These are phyloP conservation scores for Manihot esculenta DNA, from an alignment of 441 rosid genomes.

Conservation along the genomic window DNA sequence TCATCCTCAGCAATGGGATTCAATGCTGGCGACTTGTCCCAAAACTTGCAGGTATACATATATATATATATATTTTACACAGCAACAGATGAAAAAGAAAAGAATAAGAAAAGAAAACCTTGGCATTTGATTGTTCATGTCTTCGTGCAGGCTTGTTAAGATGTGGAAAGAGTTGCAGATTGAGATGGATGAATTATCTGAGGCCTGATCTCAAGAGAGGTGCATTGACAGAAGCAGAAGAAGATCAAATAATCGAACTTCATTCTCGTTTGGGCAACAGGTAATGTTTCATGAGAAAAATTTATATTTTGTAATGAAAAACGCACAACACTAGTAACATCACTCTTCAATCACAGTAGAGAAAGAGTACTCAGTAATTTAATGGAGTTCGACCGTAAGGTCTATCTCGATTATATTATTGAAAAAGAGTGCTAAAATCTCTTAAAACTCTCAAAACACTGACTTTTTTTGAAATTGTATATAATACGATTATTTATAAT, in stretches of 20 bases:
- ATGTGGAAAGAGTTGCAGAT: constrained; percentile 28
- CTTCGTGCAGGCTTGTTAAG: constrained; percentile 15
- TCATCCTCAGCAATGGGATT: constrained; percentile 19
- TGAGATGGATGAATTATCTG: constrained; percentile 27
- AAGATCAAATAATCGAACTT: constrained; percentile 20
- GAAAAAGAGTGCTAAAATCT: too few relatives aligned
- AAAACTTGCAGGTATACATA: constrained; percentile 22
- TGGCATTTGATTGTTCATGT: background rate
- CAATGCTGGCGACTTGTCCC: constrained; percentile 25
- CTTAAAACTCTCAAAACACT: too few relatives aligned
- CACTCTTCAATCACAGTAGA: too few relatives aligned
- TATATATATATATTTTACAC: background rate
- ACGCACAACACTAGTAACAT: too few relatives aligned
- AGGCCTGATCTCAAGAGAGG: constrained; percentile 28
- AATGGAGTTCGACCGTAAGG: too few relatives aligned
- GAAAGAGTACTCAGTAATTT: too few relatives aligned
- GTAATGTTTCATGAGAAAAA: background rate
- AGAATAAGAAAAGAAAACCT: too few relatives aligned
- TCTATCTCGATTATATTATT: too few relatives aligned
- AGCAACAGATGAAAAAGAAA: too few relatives aligned
- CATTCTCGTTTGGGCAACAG: constrained; percentile 28
- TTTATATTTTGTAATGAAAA: too few relatives aligned
- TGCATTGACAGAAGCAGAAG: constrained; percentile 22
- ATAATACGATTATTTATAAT: too few relatives aligned
- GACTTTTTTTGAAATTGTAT: too few relatives aligned